These are phyloP conservation scores for Ballota nigra DNA, from an alignment of 257 asterid species.

Conservation along the genomic window DNA sequence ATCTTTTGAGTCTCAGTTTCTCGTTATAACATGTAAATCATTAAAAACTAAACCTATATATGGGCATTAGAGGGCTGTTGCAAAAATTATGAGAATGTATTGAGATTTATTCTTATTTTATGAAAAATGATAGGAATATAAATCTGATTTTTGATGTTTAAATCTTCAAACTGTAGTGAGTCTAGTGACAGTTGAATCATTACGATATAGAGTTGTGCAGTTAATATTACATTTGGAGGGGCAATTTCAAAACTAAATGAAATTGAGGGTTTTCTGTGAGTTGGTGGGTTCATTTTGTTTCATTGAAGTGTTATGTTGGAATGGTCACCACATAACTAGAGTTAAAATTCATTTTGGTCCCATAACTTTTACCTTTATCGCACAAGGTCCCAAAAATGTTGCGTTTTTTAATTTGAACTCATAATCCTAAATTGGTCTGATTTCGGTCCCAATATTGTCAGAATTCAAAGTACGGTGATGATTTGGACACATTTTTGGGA, in stretches of 20 bases:
- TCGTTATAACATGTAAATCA: background rate
- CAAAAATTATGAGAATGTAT: background rate
- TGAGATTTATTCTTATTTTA: background rate
- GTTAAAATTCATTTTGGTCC: too few species aligned
- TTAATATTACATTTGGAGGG: background rate
- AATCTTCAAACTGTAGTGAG: background rate
- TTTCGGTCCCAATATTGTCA: too few species aligned
- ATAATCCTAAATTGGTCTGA: too few species aligned
- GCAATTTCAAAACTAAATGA: background rate
- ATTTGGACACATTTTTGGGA: too few species aligned
- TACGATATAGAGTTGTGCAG: background rate
- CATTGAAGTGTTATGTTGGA: background rate
- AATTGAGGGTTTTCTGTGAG: background rate
- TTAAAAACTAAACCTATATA: background rate
- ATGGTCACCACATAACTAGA: background rate
- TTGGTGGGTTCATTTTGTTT: background rate
- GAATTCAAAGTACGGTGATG: too few species aligned
- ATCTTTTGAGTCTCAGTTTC: background rate
- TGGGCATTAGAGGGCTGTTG: background rate
- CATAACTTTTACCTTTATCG: too few species aligned
- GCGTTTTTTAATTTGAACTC: too few species aligned
- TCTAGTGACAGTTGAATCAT: background rate
- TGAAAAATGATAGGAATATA: background rate
- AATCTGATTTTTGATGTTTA: background rate
- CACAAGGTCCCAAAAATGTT: too few species aligned